A percentile compares a stretch with the other conserved stretches of the same genome.
Evolutionary conservation across 2,329 filamentous ascomycete genomes (phyloP).

Genomic region (Colletotrichum sp.): DNA sequence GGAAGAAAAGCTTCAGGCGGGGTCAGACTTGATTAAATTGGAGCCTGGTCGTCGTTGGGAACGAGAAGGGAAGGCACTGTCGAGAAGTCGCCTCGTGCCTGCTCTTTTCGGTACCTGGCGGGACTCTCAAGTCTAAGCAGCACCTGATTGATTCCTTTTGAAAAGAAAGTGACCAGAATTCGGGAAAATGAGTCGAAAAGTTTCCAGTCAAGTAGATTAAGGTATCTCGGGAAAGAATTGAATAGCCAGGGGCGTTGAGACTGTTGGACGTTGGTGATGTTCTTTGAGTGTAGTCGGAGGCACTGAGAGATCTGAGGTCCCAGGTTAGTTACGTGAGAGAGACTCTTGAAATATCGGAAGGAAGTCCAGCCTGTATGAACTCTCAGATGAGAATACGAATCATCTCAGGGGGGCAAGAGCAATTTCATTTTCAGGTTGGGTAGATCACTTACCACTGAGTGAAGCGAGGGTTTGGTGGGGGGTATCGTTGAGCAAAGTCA

Average conservation of each 20-base stretch:
- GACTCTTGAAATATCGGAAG: not conserved
- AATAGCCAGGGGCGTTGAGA: not conserved
- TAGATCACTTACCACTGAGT: not conserved
- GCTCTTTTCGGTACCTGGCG: not conserved
- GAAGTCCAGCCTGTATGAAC: fast-evolving
- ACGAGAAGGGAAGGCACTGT: not conserved
- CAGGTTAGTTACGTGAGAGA: not conserved
- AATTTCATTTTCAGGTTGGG: not conserved
- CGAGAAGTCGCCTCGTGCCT: not conserved
- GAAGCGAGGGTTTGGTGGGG: not conserved
- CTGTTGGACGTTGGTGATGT: not conserved
- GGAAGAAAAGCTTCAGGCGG: not conserved
- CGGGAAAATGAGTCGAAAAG: not conserved
- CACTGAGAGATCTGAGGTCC: not conserved
- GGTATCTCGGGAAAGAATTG: not conserved
- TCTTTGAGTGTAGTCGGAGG: not conserved
- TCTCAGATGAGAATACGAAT: not conserved
- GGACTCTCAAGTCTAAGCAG: not conserved
- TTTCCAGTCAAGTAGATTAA: not conserved
- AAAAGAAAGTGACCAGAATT: not conserved
- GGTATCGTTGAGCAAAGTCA: not conserved
- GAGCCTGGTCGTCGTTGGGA: not conserved
- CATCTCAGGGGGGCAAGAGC: not conserved
- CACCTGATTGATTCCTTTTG: not conserved
- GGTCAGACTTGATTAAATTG: not conserved